Conservation (phyloP, 345 rosid species). For the Boechera stricta region DNA sequence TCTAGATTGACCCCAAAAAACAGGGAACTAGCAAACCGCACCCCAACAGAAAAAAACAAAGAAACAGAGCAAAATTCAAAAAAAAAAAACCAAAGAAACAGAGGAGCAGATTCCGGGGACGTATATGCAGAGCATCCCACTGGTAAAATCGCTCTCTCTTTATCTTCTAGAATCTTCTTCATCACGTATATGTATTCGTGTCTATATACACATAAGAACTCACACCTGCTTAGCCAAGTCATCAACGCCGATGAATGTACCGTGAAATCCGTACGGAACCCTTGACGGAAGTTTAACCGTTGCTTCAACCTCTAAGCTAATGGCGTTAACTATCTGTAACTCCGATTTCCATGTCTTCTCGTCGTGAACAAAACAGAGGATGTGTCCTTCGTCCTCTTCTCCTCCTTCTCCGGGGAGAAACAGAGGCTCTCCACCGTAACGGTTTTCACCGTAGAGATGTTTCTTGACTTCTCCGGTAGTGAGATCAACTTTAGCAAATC, state of each 20-base stretch:
- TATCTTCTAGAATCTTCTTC: slow-evolving; percentile 34
- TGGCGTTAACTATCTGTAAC: slow-evolving; percentile 76
- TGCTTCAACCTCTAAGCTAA: slow-evolving; percentile 63
- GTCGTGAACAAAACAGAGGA: slow-evolving; percentile 76
- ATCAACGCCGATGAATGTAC: slow-evolving; percentile 63
- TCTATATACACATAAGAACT: slow-evolving; percentile 26
- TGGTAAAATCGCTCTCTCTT: slow-evolving; percentile 54
- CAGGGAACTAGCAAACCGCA: slow-evolving; percentile 31
- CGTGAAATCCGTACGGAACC: slow-evolving; percentile 91
- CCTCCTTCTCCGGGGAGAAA: slow-evolving; percentile 57
- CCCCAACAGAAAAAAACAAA: slow-evolving; percentile 5
- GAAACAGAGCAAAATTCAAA: slow-evolving; percentile 14
- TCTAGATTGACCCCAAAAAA: slow-evolving; percentile 47
- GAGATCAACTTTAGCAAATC: slow-evolving; percentile 79
- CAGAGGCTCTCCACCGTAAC: slow-evolving; percentile 81
- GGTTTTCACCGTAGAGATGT: slow-evolving; percentile 62
- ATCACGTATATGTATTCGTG: slow-evolving; percentile 12
- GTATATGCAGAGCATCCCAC: slow-evolving; percentile 72
- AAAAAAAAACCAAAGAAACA: background rate
- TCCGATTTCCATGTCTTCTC: slow-evolving; percentile 79
- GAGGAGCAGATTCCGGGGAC: slow-evolving; percentile 79
- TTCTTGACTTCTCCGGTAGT: slow-evolving; percentile 61
- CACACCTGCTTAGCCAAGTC: slow-evolving; percentile 62
- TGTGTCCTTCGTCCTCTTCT: slow-evolving; percentile 68
- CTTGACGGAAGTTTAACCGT: slow-evolving; percentile 74